Evolutionary conservation across 768 basidiomycete genomes (phyloP).

Genomic region (Albatrellus ellisii): DNA sequence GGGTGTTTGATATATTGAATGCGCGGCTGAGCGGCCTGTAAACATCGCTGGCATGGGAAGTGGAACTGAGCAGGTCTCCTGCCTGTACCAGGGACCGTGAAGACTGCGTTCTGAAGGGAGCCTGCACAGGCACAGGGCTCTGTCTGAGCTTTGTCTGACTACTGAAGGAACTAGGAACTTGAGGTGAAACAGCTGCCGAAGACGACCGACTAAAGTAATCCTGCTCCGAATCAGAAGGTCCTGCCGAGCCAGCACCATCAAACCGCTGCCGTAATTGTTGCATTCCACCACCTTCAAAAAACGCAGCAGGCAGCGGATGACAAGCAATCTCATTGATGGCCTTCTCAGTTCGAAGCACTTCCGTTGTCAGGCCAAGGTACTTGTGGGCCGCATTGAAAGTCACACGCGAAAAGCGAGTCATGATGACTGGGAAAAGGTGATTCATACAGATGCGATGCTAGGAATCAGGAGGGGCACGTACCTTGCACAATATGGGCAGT

Average conservation of each 20-base stretch:
- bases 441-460: constrained; percentile 2
- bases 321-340: constrained; percentile 96
- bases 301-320: constrained; percentile 81
- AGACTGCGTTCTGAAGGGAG: constrained; percentile 12
- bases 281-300: constrained; percentile 88
- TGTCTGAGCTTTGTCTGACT: constrained; percentile 17
- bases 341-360: constrained; percentile 93
- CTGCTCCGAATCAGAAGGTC: constrained; percentile 27
- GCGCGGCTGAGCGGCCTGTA: constrained; percentile 19
- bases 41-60: constrained; percentile 29
- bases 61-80: constrained; percentile 59
- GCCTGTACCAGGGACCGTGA: constrained; percentile 57
- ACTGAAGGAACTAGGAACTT: constrained; percentile 5
- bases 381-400: constrained; percentile 97
- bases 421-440: constrained; percentile 43
- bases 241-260: constrained; percentile 29
- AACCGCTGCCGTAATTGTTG: constrained; percentile 87
- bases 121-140: constrained; percentile 16
- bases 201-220: constrained; percentile 38
- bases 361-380: constrained; percentile 88
- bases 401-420: constrained; percentile 92
- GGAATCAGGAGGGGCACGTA: constrained; percentile 15
- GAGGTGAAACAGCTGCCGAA: constrained; percentile 7
- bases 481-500: constrained; percentile 95
- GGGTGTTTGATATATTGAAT: constrained; percentile 8